phyloP scores from a whole-genome alignment of 768 basidiomycete species.

The Amyloporia xantha region DNA sequence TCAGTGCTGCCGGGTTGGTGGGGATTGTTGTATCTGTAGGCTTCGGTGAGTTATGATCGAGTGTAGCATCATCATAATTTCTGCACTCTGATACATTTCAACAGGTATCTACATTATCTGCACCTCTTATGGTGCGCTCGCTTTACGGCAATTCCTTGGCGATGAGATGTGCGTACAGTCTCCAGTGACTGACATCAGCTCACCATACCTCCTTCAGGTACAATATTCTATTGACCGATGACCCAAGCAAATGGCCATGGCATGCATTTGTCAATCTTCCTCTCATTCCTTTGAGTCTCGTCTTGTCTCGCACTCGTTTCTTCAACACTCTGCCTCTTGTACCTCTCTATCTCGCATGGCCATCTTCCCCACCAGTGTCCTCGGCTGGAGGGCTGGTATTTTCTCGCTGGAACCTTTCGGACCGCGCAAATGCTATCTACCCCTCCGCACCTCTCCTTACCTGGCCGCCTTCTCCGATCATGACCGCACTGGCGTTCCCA shows the following conservation, averaged over 20 bases:
- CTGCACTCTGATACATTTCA: constrained; percentile 10
- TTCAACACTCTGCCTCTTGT: constrained; percentile 23
- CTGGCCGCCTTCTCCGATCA: constrained; percentile 30
- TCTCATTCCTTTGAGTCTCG: constrained; percentile 59
- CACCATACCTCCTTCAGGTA: constrained; percentile 44
- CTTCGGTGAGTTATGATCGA: constrained; percentile 41
- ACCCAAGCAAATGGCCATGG: constrained; percentile 71
- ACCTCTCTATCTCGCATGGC: constrained; percentile 28
- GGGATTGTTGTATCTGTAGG: constrained; percentile 49
- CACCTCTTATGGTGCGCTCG: constrained; percentile 68
- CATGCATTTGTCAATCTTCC: constrained; percentile 72
- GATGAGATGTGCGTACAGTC: constrained; percentile 39
- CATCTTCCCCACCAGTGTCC: constrained; percentile 19
- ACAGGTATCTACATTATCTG: constrained; percentile 42
- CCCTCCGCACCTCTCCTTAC: constrained; percentile 11
- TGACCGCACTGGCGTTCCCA: constrained; percentile 24
- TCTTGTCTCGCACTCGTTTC: constrained; percentile 43
- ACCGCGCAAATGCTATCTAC: background rate
- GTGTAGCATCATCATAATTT: background rate
- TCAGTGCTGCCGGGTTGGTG: constrained; percentile 44
- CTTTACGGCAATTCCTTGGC: constrained; percentile 63
- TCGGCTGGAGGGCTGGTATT: background rate
- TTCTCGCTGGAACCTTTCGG: background rate
- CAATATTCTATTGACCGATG: constrained; percentile 55
- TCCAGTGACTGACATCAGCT: background rate